These are phyloP conservation scores for Vigna nakashimae DNA, from an alignment of 306 rosid genomes.

Conservation along the genomic window DNA sequence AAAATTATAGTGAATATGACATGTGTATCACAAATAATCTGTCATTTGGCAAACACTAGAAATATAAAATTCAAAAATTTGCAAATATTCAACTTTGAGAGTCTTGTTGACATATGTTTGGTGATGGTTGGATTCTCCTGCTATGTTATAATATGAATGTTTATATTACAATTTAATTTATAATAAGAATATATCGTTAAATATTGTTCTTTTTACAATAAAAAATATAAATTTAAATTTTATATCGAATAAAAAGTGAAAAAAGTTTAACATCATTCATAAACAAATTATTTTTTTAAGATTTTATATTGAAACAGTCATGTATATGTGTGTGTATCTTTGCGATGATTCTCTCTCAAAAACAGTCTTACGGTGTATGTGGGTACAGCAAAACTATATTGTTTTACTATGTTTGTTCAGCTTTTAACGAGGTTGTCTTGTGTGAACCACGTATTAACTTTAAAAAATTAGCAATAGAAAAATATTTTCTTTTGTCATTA, in stretches of 20 bases:
- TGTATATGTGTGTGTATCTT: too few species aligned
- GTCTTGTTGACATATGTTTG: neutral
- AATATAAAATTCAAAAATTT: neutral
- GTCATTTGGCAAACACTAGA: neutral
- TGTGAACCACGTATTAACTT: conserved; percentile 46
- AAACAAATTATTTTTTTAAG: too few species aligned
- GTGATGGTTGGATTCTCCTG: neutral
- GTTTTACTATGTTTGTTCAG: conserved; percentile 46
- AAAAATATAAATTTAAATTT: too few species aligned
- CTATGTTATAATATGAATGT: neutral
- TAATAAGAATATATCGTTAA: neutral
- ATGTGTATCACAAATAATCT: neutral
- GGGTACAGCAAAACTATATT: conserved; percentile 41
- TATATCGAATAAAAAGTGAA: too few species aligned
- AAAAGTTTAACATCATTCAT: too few species aligned
- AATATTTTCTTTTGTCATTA: conserved; percentile 62
- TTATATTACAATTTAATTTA: neutral
- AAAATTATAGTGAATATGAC: neutral
- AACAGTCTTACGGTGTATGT: neutral
- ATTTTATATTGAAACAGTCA: too few species aligned
- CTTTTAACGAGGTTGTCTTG: conserved; percentile 51
- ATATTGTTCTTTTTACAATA: too few species aligned
- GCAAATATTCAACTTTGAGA: neutral
- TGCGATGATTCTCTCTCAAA: too few species aligned
- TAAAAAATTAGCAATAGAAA: conserved; percentile 36